Evolutionary conservation across 2,329 filamentous ascomycete species (phyloP), one percentile per base, ranked within the genome.

Genomic region (Epichloe glyceriae): DNA sequence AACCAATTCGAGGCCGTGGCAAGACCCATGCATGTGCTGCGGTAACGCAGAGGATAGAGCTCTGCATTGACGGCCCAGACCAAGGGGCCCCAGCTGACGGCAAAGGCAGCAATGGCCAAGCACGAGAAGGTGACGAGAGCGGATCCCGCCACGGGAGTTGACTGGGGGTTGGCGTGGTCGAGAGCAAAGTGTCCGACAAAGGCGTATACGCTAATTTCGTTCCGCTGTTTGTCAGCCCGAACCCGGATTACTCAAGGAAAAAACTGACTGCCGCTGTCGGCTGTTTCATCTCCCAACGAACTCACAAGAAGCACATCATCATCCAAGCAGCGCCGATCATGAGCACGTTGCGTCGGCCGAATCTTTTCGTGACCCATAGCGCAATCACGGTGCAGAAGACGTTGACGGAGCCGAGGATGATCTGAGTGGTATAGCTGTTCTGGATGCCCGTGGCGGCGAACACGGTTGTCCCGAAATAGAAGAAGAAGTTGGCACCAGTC

Each of bases 41-140:
- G 70, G 60, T 78, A 78, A 6, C 79, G 71, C 2, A 73, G 68
- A 5, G 81, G 81, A 60, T 82, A 85, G 53, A 84, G 73, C 63
- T 85, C 81, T 2, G 79, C 79, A 11, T 80, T 75, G 12, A 82
- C 73, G 10, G 75, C 74, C 83, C 83, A 86, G 20, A 85, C 74
- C 7, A 85, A 76, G 1, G 83, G 83, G 20, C 82, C 82, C 83
- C 82, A 86, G 12, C 80, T 84, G 54, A 75, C 78, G n/a, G 80
- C 80, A 55, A 83, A 85, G 3, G 75, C 80, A 17, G 73, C 78
- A 51, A 85, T 85, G 61, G 83, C 83, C 40, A 86, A 70, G 59
- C 82, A 85, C 0, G 82, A 82, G 63, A 85, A 85, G 49, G 82
- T 73, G 43, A 86, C 83, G 57, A 86, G 77, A 40, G 75, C 75